phyloP scores from a whole-genome alignment of 176 grass and related monocot genomes.

The Musa schizocarpa region DNA sequence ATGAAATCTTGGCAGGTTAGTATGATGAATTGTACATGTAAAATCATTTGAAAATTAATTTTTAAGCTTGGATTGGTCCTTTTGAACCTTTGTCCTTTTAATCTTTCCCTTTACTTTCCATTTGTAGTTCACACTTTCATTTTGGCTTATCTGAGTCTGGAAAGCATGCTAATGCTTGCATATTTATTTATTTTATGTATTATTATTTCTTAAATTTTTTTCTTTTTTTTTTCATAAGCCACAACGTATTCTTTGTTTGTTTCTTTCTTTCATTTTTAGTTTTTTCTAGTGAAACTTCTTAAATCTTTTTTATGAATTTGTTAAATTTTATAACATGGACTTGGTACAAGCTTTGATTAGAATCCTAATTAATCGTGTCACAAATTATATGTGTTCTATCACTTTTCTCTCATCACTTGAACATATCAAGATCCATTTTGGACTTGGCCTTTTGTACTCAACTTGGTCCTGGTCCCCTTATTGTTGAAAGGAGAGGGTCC shows the following conservation, averaged over 20 bases:
- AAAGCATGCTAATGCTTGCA: background rate
- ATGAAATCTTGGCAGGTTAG: slow-evolving; percentile 48
- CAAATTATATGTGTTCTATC: background rate
- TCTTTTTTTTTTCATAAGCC: too few relatives aligned
- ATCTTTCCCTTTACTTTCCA: background rate
- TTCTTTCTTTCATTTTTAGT: background rate
- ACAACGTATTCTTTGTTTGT: background rate
- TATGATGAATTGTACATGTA: background rate
- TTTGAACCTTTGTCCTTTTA: slow-evolving; percentile 10
- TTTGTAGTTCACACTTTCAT: background rate
- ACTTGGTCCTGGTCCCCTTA: background rate
- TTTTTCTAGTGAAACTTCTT: background rate
- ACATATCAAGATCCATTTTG: background rate
- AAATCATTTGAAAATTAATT: background rate
- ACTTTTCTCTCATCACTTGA: background rate
- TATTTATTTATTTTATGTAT: background rate
- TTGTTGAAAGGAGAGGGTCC: background rate
- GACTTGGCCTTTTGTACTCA: background rate
- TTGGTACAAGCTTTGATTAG: background rate
- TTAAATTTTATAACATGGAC: background rate
- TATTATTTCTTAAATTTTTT: too few relatives aligned
- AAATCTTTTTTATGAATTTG: background rate
- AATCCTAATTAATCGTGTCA: background rate
- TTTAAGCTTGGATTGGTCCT: background rate
- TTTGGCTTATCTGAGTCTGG: background rate